phyloP scores from a whole-genome alignment of 345 rosid species.

The Pistacia atlantica region DNA sequence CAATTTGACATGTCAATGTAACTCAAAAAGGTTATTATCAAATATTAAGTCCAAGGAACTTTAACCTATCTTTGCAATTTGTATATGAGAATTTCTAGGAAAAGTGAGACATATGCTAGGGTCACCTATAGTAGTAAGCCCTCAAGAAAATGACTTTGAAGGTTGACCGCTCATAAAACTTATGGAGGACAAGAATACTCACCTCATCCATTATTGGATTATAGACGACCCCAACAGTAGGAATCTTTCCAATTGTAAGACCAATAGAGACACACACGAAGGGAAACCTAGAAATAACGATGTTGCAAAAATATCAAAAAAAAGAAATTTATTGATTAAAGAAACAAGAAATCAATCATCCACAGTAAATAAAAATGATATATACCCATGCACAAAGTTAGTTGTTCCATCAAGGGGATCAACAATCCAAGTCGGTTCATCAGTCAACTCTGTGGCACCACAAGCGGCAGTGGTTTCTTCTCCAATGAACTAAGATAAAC shows the following conservation, averaged over 20 bases:
- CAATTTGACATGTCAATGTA: not conserved
- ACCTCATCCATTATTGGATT: conserved; percentile 97
- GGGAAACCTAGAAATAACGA: conserved; percentile 61
- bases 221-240: conserved; percentile 86
- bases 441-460: conserved; percentile 76
- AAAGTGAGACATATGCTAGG: not conserved
- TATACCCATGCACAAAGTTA: conserved; percentile 94
- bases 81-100: not conserved
- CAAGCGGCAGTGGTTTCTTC: conserved; percentile 94
- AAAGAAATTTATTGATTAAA: not conserved
- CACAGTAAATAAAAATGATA: not conserved
- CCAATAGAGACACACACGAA: conserved; percentile 92
- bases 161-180: not conserved
- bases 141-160: not conserved
- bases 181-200: conserved; percentile 20
- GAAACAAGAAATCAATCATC: conserved; percentile 14
- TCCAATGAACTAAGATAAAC: conserved; percentile 71
- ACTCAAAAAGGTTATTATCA: not conserved
- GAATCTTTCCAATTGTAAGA: conserved; percentile 82
- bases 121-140: not conserved
- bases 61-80: not conserved
- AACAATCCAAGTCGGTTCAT: conserved; percentile 97
- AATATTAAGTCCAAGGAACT: not conserved
- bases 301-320: not conserved
- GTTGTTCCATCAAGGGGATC: conserved; percentile 99